These are phyloP conservation scores for Avena atlantica DNA, from an alignment of 176 grass and related monocot genomes.

Conservation along the genomic window DNA sequence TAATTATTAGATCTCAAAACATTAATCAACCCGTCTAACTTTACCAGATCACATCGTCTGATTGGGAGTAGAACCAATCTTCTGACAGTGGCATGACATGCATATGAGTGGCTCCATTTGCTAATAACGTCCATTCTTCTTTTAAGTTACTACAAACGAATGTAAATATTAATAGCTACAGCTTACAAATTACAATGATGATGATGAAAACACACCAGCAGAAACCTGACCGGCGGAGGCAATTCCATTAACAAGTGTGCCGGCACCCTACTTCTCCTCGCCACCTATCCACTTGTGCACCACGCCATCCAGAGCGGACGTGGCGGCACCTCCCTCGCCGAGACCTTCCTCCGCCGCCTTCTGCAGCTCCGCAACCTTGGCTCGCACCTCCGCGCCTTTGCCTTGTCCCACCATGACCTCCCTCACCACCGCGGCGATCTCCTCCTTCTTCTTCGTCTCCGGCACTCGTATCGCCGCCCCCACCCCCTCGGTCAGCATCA, in stretches of 20 bases:
- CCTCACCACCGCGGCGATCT: slow-evolving; percentile 40
- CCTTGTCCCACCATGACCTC: slow-evolving; percentile 54
- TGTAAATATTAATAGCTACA: neutral
- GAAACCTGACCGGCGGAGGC: neutral
- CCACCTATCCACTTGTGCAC: slow-evolving; percentile 19
- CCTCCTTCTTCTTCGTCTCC: neutral
- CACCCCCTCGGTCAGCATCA: slow-evolving; percentile 36
- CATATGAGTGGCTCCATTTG: too few relatives aligned
- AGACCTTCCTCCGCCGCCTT: slow-evolving; percentile 42
- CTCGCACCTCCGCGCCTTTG: slow-evolving; percentile 19
- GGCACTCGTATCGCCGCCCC: slow-evolving; percentile 46
- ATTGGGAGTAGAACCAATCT: too few relatives aligned
- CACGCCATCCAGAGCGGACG: slow-evolving; percentile 31
- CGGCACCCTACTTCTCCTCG: neutral
- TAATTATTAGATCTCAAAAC: too few relatives aligned
- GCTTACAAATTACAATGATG: neutral
- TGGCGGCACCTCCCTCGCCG: slow-evolving; percentile 13
- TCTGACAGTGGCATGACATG: too few relatives aligned
- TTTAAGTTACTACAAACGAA: too few relatives aligned
- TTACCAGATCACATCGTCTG: too few relatives aligned
- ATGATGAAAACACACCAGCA: neutral
- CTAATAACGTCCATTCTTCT: too few relatives aligned
- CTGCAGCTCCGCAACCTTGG: slow-evolving; percentile 51
- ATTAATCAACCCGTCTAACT: too few relatives aligned
- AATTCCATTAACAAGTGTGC: neutral